phyloP scores from a whole-genome alignment of 805 yeast species.

The Isabelozyma gotoi region DNA sequence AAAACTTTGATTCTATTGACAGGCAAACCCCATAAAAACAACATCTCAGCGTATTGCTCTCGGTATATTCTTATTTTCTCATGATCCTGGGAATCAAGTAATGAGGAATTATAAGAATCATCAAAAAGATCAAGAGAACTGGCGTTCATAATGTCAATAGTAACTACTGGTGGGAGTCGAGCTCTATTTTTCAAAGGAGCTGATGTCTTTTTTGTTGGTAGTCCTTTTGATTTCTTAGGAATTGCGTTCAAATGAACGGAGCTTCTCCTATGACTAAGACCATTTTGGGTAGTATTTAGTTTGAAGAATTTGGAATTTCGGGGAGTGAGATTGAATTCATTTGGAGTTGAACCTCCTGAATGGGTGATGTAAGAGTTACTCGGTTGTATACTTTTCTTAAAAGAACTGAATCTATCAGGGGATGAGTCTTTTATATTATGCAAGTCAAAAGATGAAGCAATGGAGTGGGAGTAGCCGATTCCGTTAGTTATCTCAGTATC shows the following conservation, averaged over 20 bases:
- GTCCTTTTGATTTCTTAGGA: not conserved
- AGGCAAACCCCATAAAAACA: slow-evolving; percentile 82
- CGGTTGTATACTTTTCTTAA: slow-evolving; percentile 1
- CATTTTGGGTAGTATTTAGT: not conserved
- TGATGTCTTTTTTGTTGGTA: slow-evolving; percentile 2
- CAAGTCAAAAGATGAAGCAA: slow-evolving; percentile 2
- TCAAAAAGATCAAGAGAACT: slow-evolving; percentile 45
- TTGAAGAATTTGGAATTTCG: not conserved
- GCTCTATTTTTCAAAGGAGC: slow-evolving; percentile 15
- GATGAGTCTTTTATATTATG: slow-evolving; percentile 2
- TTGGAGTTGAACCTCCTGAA: not conserved
- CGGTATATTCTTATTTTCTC: slow-evolving; percentile 46
- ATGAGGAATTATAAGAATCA: slow-evolving; percentile 36
- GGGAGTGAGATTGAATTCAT: not conserved
- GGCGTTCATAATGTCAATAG: slow-evolving; percentile 47
- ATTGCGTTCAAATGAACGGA: not conserved
- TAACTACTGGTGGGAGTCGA: slow-evolving; percentile 29
- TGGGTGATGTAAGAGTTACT: not conserved
- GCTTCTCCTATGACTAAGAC: not conserved
- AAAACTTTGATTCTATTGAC: slow-evolving; percentile 75
- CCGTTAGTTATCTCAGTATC: too few relatives aligned
- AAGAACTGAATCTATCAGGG: slow-evolving; percentile 3
- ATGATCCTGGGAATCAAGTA: slow-evolving; percentile 40
- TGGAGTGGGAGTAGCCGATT: too few relatives aligned
- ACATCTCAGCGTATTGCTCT: slow-evolving; percentile 71